Evolutionary conservation across 1,284 basidiomycete species (phyloP).

Genomic region (Marasmius tenuissimus): DNA sequence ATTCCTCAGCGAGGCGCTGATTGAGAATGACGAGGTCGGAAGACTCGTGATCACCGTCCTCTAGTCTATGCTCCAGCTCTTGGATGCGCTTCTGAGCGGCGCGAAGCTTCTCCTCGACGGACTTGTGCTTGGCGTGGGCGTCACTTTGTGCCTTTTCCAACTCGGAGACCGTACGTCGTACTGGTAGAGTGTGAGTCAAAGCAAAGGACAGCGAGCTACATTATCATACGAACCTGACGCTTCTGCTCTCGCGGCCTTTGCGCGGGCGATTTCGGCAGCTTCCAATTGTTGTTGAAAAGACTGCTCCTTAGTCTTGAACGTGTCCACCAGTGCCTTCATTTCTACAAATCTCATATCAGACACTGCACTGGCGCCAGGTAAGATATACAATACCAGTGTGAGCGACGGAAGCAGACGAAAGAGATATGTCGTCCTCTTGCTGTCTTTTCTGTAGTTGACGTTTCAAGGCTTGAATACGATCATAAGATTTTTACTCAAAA

Average conservation of each 20-base stretch:
- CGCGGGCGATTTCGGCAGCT: conserved; percentile 66
- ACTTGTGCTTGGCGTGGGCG: conserved; percentile 52
- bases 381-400: conserved; percentile 47
- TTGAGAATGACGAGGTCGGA: conserved; percentile 65
- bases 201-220: neutral
- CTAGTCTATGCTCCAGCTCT: conserved; percentile 65
- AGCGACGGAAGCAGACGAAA: conserved; percentile 57
- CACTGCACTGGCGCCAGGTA: neutral
- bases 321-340: conserved; percentile 61
- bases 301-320: conserved; percentile 65
- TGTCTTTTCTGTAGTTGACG: conserved; percentile 60
- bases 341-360: conserved; percentile 35
- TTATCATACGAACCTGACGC: conserved; percentile 47
- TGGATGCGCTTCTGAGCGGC: conserved; percentile 54
- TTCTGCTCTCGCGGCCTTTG: conserved; percentile 66
- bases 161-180: conserved; percentile 60
- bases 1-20: conserved; percentile 66
- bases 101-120: conserved; percentile 50
- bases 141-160: conserved; percentile 62
- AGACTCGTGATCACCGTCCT: conserved; percentile 68
- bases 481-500: neutral
- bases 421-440: conserved; percentile 68
- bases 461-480: conserved; percentile 45
- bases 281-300: conserved; percentile 65
- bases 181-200: conserved; percentile 32